phyloP scores from a whole-genome alignment of 345 rosid species.

The Camelina sativa region DNA sequence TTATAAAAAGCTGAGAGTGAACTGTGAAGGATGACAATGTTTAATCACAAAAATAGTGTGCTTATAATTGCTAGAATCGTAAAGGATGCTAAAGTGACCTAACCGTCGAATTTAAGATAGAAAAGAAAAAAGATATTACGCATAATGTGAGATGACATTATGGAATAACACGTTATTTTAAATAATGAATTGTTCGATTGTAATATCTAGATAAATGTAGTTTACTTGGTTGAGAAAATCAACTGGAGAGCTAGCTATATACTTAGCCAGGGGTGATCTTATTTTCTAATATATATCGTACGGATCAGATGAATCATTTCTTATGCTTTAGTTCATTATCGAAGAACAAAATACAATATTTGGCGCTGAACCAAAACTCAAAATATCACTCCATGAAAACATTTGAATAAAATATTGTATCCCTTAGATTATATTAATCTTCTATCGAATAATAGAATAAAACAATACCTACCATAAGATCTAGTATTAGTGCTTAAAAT shows the following conservation, averaged over 20 bases:
- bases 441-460: constrained; percentile 12
- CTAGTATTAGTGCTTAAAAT: background rate
- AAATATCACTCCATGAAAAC: background rate
- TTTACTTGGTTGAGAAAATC: constrained; percentile 6
- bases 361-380: background rate
- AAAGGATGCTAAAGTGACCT: constrained; percentile 23
- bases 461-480: constrained; percentile 5
- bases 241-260: background rate
- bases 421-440: background rate
- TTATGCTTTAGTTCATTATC: background rate
- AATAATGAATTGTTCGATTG: constrained; percentile 5
- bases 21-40: constrained; percentile 10
- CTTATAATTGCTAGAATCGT: constrained; percentile 34
- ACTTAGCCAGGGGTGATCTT: too few species aligned
- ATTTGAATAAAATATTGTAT: background rate
- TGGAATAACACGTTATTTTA: constrained; percentile 2
- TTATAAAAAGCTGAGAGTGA: constrained; percentile 13
- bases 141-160: constrained; percentile 23
- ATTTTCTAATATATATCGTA: background rate
- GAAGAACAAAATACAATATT: constrained; percentile 4
- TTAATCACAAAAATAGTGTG: constrained; percentile 4
- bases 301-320: background rate
- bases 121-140: background rate
- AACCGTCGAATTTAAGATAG: constrained; percentile 15
- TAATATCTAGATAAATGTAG: background rate